Evolutionary conservation across 331 rosid genomes (phyloP).

Genomic region (Acacia pycnantha): DNA sequence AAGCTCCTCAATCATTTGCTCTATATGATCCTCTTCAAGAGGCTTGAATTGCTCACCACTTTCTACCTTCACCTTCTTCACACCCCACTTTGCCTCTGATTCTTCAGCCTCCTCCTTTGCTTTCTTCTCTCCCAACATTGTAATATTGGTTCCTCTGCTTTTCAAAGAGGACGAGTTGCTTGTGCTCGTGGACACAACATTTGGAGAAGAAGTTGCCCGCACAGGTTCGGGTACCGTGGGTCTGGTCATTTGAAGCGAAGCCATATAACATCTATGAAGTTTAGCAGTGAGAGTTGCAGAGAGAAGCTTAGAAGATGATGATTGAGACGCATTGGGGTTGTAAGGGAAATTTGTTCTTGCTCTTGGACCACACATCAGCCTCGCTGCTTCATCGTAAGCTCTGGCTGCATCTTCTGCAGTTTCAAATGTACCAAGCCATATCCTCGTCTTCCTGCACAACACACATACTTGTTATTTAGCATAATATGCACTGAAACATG

Average conservation of each 20-base stretch:
- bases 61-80: constrained; percentile 45
- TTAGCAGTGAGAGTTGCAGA: constrained; percentile 77
- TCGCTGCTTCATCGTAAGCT: constrained; percentile 76
- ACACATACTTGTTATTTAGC: neutral
- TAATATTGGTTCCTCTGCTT: neutral
- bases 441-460: constrained; percentile 65
- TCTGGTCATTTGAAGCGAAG: constrained; percentile 73
- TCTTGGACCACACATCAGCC: constrained; percentile 70
- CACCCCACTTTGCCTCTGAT: constrained; percentile 28
- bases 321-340: constrained; percentile 52
- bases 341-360: constrained; percentile 74
- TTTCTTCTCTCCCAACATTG: constrained; percentile 29
- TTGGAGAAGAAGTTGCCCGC: neutral
- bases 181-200: constrained; percentile 23
- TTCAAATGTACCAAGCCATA: constrained; percentile 59
- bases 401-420: constrained; percentile 54
- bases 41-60: constrained; percentile 43
- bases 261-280: constrained; percentile 76
- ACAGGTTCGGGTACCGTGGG: constrained; percentile 37
- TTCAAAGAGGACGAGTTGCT: neutral
- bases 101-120: constrained; percentile 13
- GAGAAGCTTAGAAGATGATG: constrained; percentile 72
- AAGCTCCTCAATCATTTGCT: constrained; percentile 89
- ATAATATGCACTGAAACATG: neutral
- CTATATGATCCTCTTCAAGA: constrained; percentile 76